A percentile compares a stretch with the other conserved stretches of the same genome.
phyloP scores from a whole-genome alignment of 768 basidiomycete species.

The Lactarius tabidus region DNA sequence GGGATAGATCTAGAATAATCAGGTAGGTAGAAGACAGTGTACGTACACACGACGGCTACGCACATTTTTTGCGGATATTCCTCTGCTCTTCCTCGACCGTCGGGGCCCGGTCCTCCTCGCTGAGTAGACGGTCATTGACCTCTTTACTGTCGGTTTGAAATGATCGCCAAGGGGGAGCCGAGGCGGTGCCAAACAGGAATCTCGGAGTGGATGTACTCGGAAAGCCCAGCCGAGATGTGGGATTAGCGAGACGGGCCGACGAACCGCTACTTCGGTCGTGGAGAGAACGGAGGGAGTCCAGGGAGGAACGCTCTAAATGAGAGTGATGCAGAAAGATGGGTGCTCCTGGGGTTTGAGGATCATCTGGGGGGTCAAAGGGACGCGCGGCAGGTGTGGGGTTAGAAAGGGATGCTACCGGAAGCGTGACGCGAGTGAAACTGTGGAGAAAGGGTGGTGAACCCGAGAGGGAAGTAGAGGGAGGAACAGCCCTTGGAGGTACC shows the following conservation, averaged over 20 bases:
- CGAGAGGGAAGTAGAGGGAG: constrained; percentile 38
- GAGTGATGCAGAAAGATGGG: constrained; percentile 37
- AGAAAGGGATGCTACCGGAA: constrained; percentile 61
- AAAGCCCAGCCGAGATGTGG: constrained; percentile 22
- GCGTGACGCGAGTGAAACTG: constrained; percentile 53
- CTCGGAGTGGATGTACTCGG: constrained; percentile 4
- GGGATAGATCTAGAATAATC: constrained; percentile 56
- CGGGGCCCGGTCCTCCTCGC: constrained; percentile 51
- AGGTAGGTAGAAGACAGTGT: not conserved
- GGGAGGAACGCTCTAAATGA: constrained; percentile 44
- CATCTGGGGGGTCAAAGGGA: constrained; percentile 28
- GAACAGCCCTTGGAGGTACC: constrained; percentile 28
- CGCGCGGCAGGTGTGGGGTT: constrained; percentile 26
- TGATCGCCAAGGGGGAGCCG: constrained; percentile 42
- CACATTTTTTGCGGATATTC: constrained; percentile 57
- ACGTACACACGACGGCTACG: constrained; percentile 28
- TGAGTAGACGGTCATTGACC: constrained; percentile 42
- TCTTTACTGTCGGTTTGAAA: constrained; percentile 48
- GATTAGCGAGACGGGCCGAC: constrained; percentile 27
- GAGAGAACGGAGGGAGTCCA: constrained; percentile 55
- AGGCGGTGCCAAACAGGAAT: constrained; percentile 7
- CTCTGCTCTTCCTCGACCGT: constrained; percentile 45
- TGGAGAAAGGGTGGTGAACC: constrained; percentile 52
- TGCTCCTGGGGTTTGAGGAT: constrained; percentile 32
- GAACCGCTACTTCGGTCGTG: constrained; percentile 29